Base-by-base conservation (phyloP, 305 asterid genomes). In the Fraxinus nigra region DNA sequence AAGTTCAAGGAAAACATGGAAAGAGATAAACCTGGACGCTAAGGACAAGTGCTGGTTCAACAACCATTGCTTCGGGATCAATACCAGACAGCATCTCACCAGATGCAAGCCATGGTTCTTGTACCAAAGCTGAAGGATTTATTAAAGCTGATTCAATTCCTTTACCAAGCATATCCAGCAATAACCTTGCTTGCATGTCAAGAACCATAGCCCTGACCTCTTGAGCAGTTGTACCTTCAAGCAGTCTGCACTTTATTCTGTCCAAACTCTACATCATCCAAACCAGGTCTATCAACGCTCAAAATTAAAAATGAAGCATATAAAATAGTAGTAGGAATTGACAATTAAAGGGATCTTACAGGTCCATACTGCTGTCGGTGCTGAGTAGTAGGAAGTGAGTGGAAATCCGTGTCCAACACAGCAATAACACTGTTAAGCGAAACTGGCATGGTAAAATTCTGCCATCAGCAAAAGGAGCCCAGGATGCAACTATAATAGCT, bases 141-240 rank as follows among this genome's bases (percentile, higher is more conserved):
- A 93, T 82, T 80, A 97, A 86, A 38, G 98, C 99, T 46, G 99
- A 93, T 89, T 97, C 98, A 63, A 97, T 97, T 76, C 99, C 99
- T 93, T 97, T 94, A 77, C 99, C 98, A 76, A 97, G 98, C 99
- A 97, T 97, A 90, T 94, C 99, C 82, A 97, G 88, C 83, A 97
- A 87, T 86, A 97, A 81, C 87, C 98, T 91, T 6, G 99, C 99
- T 90, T 96, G 99, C 99, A 96, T 96, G 86, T 96, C 99, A 75
- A 96, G 98, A 82, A 96, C 99, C 99, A 96, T 96, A 48, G 99
- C 99, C 89, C 99, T 89, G 82, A 96, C 99, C 93, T 96, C 99
- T 88, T 96, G 99, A 40, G 98, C 96, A 86, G 91, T 93, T 79
- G 97, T 90, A 84, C 99, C 99, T 91, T 96, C 99, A 72, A 96